Evolutionary conservation across 2,329 filamentous ascomycete species (phyloP), one percentile per base, ranked within the genome.

Genomic region (Sporothrix brasiliensis): DNA sequence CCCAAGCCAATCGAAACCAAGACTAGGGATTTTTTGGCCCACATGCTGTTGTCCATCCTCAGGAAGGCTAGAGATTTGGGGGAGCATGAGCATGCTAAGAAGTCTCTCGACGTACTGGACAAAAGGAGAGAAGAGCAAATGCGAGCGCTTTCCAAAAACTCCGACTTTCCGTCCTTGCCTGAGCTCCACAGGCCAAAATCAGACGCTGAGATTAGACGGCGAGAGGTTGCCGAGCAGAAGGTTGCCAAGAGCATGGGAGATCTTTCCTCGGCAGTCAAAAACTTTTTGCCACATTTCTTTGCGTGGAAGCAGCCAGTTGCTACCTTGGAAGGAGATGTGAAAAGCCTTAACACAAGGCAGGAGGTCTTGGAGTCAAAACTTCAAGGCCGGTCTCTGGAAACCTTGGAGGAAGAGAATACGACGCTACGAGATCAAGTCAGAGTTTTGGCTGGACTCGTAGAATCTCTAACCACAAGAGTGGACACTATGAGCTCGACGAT

Each of bases 151-250:
- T 53, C 69, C 11, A 56, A 52, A 24, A 58, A 70, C 13, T 3
- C 65, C 1, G 73, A 74, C 13, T 75, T 71, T 53, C 71, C 74
- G 2, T 69, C 69, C 13, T 39, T 71, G 44, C 44, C 53, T 6
- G 71, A 69, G 34, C 21, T 67, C 24, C 14, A 65, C 11, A 47
- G 56, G 19, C 56, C 41, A 14, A 27, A 7, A 10, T 21, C 41
- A 2, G 69, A 21, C 5, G 14, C 52, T n/a, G 50, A 67, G 34
- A 53, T 47, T 5, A 27, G 14, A 13, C 50, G 34, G 65, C 66
- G 27, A 54, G 34, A 72, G 11, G n/a, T 13, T 4, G 19, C 27
- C 0, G 56, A 60, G 11, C 4, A 24, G 2, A 66, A 14, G n/a
- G 50, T 61, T 16, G 39, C 53, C 4, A 60, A 69, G 27, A 6